Conservation (phyloP, 129 eudicot species). For the Arctium minus region DNA sequence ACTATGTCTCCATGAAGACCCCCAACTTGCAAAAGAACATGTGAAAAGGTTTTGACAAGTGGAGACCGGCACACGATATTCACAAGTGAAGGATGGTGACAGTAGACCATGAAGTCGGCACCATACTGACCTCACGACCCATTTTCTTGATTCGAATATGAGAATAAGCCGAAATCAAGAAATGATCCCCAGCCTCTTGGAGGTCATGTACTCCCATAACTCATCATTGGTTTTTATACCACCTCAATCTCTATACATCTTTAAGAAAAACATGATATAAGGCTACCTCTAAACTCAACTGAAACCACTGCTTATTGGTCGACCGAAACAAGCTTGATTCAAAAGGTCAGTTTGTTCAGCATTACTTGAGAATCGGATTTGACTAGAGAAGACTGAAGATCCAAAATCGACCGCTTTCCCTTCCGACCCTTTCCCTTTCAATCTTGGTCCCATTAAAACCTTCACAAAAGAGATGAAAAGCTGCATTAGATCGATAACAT, state of each 20-base stretch:
- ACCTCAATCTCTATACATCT: constrained; percentile 44
- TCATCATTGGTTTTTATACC: constrained; percentile 33
- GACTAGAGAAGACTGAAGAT: constrained; percentile 46
- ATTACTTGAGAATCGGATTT: constrained; percentile 39
- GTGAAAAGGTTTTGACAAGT: too few relatives aligned
- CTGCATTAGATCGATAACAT: too few relatives aligned
- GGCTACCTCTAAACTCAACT: constrained; percentile 40
- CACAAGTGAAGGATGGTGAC: too few relatives aligned
- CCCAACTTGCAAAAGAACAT: too few relatives aligned
- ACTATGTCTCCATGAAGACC: too few relatives aligned
- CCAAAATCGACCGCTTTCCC: constrained; percentile 47
- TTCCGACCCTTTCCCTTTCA: constrained; percentile 79
- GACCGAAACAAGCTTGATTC: constrained; percentile 60
- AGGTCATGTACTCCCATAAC: constrained; percentile 52
- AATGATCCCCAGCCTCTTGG: constrained; percentile 5
- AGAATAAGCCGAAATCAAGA: constrained; percentile 47
- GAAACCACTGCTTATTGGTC: constrained; percentile 66
- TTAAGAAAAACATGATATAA: constrained; percentile 38
- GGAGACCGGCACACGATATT: too few relatives aligned
- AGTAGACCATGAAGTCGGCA: constrained; percentile 40
- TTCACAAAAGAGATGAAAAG: constrained; percentile 1
- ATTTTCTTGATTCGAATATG: constrained; percentile 63
- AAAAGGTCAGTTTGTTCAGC: constrained; percentile 59
- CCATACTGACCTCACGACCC: constrained; percentile 76
- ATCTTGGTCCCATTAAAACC: constrained; percentile 65